phyloP scores from a whole-genome alignment of 202 grass and related monocot genomes.

The Schoenoplectus tabernaemontani region DNA sequence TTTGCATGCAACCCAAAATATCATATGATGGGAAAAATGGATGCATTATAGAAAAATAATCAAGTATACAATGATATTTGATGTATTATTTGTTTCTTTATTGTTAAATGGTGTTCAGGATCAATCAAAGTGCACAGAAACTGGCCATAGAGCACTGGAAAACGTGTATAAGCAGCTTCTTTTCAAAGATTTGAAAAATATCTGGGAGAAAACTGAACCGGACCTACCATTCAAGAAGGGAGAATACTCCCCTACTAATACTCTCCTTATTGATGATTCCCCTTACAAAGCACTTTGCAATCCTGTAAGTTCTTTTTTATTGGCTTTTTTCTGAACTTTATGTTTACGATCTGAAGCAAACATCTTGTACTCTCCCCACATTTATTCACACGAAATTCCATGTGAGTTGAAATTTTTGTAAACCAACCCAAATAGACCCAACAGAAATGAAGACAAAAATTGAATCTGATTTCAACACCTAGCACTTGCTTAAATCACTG shows the following conservation, averaged over 20 bases:
- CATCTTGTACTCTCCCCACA: not conserved
- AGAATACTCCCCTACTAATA: slow-evolving; percentile 76
- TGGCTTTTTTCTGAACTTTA: not conserved
- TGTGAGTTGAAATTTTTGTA: not conserved
- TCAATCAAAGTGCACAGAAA: slow-evolving; percentile 58
- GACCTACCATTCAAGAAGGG: slow-evolving; percentile 67
- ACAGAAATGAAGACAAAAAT: not conserved
- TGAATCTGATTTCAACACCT: not conserved
- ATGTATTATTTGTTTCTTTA: not conserved
- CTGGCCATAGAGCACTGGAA: slow-evolving; percentile 42
- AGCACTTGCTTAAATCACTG: not conserved
- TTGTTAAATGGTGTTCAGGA: slow-evolving; percentile 45
- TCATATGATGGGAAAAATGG: not conserved
- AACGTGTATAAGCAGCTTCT: slow-evolving; percentile 58
- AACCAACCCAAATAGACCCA: not conserved
- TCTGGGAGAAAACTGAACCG: slow-evolving; percentile 72
- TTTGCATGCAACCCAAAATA: not conserved
- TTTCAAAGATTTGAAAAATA: slow-evolving; percentile 78
- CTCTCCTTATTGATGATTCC: slow-evolving; percentile 93
- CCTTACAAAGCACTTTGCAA: slow-evolving; percentile 90
- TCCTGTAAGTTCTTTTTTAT: slow-evolving; percentile 45
- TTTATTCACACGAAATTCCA: not conserved
- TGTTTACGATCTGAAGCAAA: not conserved
- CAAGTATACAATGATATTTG: not conserved
- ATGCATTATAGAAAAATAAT: not conserved